These are phyloP conservation scores for Yarrowia phangngaensis DNA, from an alignment of 805 yeast species.

Conservation along the genomic window DNA sequence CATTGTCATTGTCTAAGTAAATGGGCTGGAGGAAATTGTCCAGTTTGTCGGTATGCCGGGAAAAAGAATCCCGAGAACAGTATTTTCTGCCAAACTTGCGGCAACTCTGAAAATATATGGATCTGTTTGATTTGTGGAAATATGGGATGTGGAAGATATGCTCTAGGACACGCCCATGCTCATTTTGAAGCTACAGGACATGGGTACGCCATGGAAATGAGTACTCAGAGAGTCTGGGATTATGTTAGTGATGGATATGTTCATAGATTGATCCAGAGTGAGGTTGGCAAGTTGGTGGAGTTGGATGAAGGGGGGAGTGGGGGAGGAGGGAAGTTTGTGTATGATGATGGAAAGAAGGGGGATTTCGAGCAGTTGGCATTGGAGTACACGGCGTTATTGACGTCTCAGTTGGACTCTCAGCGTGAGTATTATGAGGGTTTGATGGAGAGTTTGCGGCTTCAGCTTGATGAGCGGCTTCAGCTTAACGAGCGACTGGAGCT, in stretches of 20 bases:
- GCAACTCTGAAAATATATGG: conserved; percentile 65
- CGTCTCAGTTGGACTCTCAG: conserved; percentile 81
- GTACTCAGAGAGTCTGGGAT: conserved; percentile 89
- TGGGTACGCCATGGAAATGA: conserved; percentile 85
- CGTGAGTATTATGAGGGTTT: conserved; percentile 71
- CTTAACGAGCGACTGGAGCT: background rate
- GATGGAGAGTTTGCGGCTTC: conserved; percentile 39
- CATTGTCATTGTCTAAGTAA: conserved; percentile 83
- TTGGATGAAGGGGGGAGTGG: conserved; percentile 43
- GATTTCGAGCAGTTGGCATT: conserved; percentile 55
- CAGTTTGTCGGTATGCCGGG: conserved; percentile 75
- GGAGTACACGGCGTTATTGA: conserved; percentile 74
- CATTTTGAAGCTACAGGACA: conserved; percentile 77
- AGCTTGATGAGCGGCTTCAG: conserved; percentile 30
- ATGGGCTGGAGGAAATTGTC: conserved; percentile 89
- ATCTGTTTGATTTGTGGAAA: conserved; percentile 86
- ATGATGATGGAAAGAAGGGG: conserved; percentile 27
- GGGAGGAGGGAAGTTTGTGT: conserved; percentile 26
- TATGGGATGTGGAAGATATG: conserved; percentile 88
- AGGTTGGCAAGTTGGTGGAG: conserved; percentile 84
- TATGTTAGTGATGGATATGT: conserved; percentile 89
- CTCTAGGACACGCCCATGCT: conserved; percentile 76
- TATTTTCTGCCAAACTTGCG: conserved; percentile 53
- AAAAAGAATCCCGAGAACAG: conserved; percentile 23
- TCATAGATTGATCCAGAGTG: conserved; percentile 78